These are phyloP conservation scores for Leishmania amazonensis DNA, from an alignment of 208 protist species.

Conservation along the genomic window DNA sequence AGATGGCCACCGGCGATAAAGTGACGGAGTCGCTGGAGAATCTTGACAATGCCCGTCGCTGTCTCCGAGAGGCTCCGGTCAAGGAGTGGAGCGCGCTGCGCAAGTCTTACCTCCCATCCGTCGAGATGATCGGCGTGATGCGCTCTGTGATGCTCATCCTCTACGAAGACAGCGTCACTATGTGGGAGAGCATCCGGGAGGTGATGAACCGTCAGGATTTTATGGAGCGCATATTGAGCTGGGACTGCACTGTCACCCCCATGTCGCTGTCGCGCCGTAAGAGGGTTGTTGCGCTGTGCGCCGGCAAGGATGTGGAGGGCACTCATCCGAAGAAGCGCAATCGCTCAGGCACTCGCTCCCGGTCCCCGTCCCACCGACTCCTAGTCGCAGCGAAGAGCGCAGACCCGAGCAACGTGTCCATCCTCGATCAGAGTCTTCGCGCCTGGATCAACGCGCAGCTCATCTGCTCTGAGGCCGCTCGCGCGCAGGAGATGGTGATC, in stretches of 20 bases:
- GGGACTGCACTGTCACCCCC: slow-evolving; percentile 72
- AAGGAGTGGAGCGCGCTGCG: slow-evolving; percentile 68
- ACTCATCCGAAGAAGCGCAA: slow-evolving; percentile 28
- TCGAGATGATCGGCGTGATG: slow-evolving; percentile 36
- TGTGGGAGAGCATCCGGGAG: slow-evolving; percentile 61
- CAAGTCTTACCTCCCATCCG: slow-evolving; percentile 26
- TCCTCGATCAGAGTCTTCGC: slow-evolving; percentile 42
- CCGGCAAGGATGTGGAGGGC: slow-evolving; percentile 22
- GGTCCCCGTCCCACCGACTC: slow-evolving; percentile 11
- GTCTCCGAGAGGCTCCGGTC: slow-evolving; percentile 39
- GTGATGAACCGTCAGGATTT: slow-evolving; percentile 65
- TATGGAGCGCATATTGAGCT: slow-evolving; percentile 55
- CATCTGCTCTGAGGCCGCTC: slow-evolving; percentile 53
- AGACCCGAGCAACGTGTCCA: slow-evolving; percentile 14
- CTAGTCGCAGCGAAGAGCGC: slow-evolving; percentile 18
- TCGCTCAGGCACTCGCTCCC: slow-evolving; percentile 11
- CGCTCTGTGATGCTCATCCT: slow-evolving; percentile 71
- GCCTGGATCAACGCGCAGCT: slow-evolving; percentile 74
- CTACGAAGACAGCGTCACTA: slow-evolving; percentile 55
- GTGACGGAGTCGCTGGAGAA: slow-evolving; percentile 39
- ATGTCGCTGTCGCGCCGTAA: slow-evolving; percentile 55
- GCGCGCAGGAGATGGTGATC: slow-evolving; percentile 53
- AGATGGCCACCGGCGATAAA: slow-evolving; percentile 35
- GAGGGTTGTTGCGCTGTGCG: slow-evolving; percentile 48
- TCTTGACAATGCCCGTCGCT: slow-evolving; percentile 49